These are phyloP conservation scores for Corymbia maculata DNA, from an alignment of 345 rosid species.

Conservation along the genomic window DNA sequence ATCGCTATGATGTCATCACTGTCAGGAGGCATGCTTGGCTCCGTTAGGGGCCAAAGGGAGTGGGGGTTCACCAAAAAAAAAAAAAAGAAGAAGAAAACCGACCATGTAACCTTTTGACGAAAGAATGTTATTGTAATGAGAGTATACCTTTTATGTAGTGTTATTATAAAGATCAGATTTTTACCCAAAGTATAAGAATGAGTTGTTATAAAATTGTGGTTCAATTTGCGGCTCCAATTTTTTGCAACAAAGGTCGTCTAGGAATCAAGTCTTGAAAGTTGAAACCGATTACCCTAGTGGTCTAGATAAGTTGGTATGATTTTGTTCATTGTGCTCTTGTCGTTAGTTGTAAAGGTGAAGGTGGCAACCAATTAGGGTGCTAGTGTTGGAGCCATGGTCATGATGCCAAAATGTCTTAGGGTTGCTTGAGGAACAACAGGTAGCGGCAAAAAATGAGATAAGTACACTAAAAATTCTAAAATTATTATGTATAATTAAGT, in stretches of 20 bases:
- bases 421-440: too few species aligned
- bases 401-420: too few species aligned
- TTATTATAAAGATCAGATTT: not conserved
- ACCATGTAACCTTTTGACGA: too few species aligned
- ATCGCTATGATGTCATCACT: not conserved
- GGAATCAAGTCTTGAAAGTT: not conserved
- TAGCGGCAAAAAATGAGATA: too few species aligned
- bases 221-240: fast-evolving
- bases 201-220: fast-evolving
- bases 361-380: too few species aligned
- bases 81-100: too few species aligned
- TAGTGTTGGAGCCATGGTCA: too few species aligned
- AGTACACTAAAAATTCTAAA: too few species aligned
- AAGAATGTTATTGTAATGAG: not conserved
- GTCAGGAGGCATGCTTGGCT: not conserved
- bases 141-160: not conserved
- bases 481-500: too few species aligned
- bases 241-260: not conserved
- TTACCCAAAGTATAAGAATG: not conserved
- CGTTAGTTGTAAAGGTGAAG: too few species aligned
- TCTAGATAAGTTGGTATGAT: not conserved
- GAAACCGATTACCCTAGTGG: not conserved
- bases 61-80: too few species aligned
- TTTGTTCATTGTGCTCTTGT: not conserved
- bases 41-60: too few species aligned